Evolutionary conservation across 441 rosid genomes (phyloP).

Genomic region (Adansonia madagascariensis): DNA sequence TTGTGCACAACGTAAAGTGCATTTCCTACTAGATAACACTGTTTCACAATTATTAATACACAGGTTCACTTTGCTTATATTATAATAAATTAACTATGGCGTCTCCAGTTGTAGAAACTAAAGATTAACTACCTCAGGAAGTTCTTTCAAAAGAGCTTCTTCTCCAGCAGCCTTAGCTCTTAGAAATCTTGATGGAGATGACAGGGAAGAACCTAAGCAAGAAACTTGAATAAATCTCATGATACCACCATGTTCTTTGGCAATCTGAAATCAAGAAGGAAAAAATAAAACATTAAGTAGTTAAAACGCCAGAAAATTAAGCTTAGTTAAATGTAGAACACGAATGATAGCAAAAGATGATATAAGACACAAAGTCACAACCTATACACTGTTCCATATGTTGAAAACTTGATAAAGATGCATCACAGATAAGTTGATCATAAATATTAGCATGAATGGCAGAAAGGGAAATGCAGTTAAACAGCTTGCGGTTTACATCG

Average conservation of each 20-base stretch:
- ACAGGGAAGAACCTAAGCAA: conserved; percentile 82
- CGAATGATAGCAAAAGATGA: conserved; percentile 24
- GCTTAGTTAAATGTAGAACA: conserved; percentile 25
- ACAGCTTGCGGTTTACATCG: conserved; percentile 1
- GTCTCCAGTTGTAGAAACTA: conserved; percentile 7
- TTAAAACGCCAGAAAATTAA: conserved; percentile 7
- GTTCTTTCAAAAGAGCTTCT: conserved; percentile 75
- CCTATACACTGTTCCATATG: not conserved
- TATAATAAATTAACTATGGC: conserved; percentile 12
- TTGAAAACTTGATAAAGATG: not conserved
- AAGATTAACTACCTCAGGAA: conserved; percentile 70
- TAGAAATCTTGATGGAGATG: conserved; percentile 81
- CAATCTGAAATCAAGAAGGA: conserved; percentile 54
- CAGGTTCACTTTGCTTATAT: not conserved
- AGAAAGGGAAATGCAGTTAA: not conserved
- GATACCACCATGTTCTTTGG: conserved; percentile 98
- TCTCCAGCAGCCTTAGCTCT: conserved; percentile 95
- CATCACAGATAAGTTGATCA: not conserved
- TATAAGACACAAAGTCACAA: not conserved
- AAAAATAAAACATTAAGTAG: conserved; percentile 5
- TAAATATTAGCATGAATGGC: not conserved
- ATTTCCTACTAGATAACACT: not conserved
- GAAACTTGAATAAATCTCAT: conserved; percentile 96
- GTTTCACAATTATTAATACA: conserved; percentile 1
- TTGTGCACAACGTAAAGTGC: not conserved